Base-by-base conservation (phyloP, 2,329 filamentous ascomycete species). In the Cercospora canescens region DNA sequence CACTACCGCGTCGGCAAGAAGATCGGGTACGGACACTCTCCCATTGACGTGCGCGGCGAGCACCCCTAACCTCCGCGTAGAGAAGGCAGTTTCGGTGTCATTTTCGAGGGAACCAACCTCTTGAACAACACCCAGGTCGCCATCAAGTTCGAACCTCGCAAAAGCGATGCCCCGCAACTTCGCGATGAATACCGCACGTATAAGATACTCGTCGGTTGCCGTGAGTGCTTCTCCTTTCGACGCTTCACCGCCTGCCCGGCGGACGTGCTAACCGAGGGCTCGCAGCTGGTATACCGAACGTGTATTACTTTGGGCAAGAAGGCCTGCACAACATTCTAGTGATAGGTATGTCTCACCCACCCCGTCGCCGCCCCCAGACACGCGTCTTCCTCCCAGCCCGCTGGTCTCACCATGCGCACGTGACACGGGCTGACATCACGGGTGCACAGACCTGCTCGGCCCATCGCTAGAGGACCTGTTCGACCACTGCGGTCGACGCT, bases 1-100 rank as follows among this genome's bases (percentile, higher is more conserved):
- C 95, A 99, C 84, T 99, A 99, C 82, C 88, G 95, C 72, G 95
- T 99, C 72, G 95, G 95, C 76, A 98, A 98, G 88, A 99, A 99
- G 85, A 98, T 99, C 75, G 95, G 95, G 69, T 71, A 64, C 34
- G 70, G 52, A 32, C 66, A 16, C 48, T 9, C 60, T n/a, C 35
- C 28, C 24, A 61, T 18, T 45, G 54, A 41, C 35, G 57, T 26
- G 63, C 60, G 37, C 60, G 41, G 55, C 34, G 56, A 32, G 57
- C 56, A 45, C 34, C 45, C 66, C 69, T 71, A 63, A 70, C 65
- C 64, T 45, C 35, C 26, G 14, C 41, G 45, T 57, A 71, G 70
- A 80, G 95, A 98, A 87, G 94, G 94, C 71, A 97, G 93, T 41
- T 98, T 98, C 77, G 94, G 94, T 85, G 95, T 98, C 75, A 97